Percentiles rank a stretch among this genome's conserved stretches.
Evolutionary conservation across 1,284 basidiomycete genomes (phyloP).

Genomic region (Fomitiporia mediterranea): DNA sequence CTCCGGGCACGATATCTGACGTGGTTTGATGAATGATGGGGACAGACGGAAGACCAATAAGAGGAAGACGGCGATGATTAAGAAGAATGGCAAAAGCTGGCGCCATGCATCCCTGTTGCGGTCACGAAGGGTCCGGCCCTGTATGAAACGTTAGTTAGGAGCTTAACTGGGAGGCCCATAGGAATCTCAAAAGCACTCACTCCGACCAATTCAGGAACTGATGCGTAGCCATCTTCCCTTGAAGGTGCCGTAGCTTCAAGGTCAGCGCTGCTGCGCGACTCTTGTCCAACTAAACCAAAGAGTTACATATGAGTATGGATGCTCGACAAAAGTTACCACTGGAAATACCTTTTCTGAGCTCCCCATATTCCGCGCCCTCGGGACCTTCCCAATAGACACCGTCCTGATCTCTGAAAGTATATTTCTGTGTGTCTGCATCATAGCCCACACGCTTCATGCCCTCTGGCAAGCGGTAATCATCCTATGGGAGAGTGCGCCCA

Average conservation of each 20-base stretch:
- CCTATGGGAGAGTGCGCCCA: constrained; percentile 25
- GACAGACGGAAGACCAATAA: constrained; percentile 60
- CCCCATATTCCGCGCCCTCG: constrained; percentile 33
- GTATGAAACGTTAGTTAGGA: constrained; percentile 8
- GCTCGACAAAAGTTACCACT: no score
- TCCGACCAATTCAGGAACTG: constrained; percentile 42
- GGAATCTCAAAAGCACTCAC: constrained; percentile 35
- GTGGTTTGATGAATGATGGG: constrained; percentile 36
- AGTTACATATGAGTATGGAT: no score
- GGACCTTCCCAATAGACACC: constrained; percentile 36
- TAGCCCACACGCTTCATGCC: constrained; percentile 41
- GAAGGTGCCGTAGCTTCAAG: constrained; percentile 48
- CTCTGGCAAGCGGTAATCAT: constrained; percentile 37
- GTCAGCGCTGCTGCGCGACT: constrained; percentile 38
- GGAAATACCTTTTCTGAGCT: constrained; percentile 33
- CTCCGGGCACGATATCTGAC: constrained; percentile 41
- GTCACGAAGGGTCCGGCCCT: constrained; percentile 14
- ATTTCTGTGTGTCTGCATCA: constrained; percentile 38
- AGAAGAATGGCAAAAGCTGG: constrained; percentile 67
- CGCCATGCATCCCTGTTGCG: constrained; percentile 29
- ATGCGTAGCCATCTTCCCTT: constrained; percentile 51
- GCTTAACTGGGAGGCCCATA: neutral
- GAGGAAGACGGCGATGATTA: constrained; percentile 59
- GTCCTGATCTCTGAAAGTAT: constrained; percentile 32
- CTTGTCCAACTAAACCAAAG: constrained; percentile 23